Evolutionary conservation across 208 protist species (phyloP).

Genomic region (Strigomonas oncopelti): DNA sequence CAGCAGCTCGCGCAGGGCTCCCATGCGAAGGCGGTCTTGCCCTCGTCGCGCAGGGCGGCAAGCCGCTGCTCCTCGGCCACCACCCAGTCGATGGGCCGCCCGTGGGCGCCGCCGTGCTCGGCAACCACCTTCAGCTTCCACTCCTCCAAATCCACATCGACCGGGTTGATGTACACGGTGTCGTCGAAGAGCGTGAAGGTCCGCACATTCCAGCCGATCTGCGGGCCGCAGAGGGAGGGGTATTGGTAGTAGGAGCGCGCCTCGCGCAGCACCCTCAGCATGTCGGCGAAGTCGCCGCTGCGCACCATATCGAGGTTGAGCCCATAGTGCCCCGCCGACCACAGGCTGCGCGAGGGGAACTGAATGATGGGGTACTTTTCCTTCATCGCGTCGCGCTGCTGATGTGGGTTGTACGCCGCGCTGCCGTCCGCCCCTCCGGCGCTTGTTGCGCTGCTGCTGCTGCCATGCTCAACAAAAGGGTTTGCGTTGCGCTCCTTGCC

Average conservation of each 20-base stretch:
- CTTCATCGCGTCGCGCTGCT: constrained; percentile 21
- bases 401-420: constrained; percentile 14
- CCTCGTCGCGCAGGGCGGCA: constrained; percentile 32
- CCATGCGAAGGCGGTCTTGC: constrained; percentile 79
- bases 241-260: constrained; percentile 85
- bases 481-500: background rate
- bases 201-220: constrained; percentile 89
- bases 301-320: constrained; percentile 33
- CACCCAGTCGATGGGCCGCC: constrained; percentile 20
- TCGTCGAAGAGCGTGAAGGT: constrained; percentile 84
- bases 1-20: constrained; percentile 88
- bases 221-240: constrained; percentile 77
- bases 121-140: constrained; percentile 27
- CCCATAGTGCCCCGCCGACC: constrained; percentile 51
- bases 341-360: constrained; percentile 78
- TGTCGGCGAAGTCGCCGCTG: constrained; percentile 52
- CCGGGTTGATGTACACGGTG: constrained; percentile 81
- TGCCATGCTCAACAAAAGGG: background rate
- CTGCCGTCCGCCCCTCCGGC: constrained; percentile 9
- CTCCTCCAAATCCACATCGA: constrained; percentile 63
- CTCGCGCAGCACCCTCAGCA: constrained; percentile 56
- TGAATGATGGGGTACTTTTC: constrained; percentile 77
- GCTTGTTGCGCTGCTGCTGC: background rate
- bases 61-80: constrained; percentile 54
- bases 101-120: background rate